Conservation (phyloP, 305 asterid genomes). For the Fraxinus angustifolia region DNA sequence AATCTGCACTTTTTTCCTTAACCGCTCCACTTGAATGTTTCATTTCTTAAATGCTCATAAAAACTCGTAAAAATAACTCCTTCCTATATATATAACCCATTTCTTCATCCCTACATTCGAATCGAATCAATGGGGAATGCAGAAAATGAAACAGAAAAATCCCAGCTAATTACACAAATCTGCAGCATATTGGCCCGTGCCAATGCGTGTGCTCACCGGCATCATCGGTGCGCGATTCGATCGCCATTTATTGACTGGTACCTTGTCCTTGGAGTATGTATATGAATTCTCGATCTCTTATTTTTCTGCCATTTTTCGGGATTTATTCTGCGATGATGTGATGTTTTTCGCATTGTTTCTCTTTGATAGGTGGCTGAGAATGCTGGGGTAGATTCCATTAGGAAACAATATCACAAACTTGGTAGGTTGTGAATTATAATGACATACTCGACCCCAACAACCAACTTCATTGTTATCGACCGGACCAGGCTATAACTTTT, state of each 20-base stretch:
- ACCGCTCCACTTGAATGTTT: constrained; percentile 47
- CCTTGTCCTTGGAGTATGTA: constrained; percentile 56
- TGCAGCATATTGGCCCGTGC: constrained; percentile 42
- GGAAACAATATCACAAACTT: constrained; percentile 59
- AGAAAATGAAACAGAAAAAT: constrained; percentile 36
- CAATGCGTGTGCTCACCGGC: constrained; percentile 35
- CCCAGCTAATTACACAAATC: constrained; percentile 46
- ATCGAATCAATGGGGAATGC: constrained; percentile 26
- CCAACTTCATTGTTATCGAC: neutral
- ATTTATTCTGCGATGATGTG: neutral
- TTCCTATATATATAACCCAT: constrained; percentile 13
- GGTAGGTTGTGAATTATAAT: constrained; percentile 35
- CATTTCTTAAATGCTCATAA: constrained; percentile 34
- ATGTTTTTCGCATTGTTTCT: neutral
- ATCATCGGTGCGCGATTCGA: constrained; percentile 16
- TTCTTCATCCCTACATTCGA: constrained; percentile 25
- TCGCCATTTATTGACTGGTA: constrained; percentile 59
- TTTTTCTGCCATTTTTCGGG: neutral
- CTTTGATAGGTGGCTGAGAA: constrained; percentile 52
- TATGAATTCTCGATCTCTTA: constrained; percentile 1
- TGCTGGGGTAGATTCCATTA: constrained; percentile 43
- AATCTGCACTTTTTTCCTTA: constrained; percentile 44
- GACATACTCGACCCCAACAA: neutral
- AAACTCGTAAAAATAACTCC: constrained; percentile 18
- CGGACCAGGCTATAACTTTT: neutral